Percentiles rank a stretch among this genome's conserved stretches.
Evolutionary conservation across 2,329 filamentous ascomycete genomes (phyloP).

Genomic region (Fusarium pilosicola): DNA sequence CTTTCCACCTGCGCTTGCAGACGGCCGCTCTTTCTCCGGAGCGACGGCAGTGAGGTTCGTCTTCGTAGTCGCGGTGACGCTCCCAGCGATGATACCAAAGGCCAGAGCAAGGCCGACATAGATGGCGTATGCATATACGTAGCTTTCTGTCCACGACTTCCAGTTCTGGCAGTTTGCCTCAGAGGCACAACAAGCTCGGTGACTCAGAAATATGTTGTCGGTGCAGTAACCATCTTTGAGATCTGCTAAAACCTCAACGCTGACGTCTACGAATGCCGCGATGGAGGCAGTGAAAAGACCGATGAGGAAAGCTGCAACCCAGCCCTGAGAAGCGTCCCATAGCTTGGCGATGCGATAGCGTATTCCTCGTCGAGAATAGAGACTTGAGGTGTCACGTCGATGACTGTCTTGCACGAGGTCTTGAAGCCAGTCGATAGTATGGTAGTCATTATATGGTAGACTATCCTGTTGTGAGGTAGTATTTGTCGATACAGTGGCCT

Average conservation of each 20-base stretch:
- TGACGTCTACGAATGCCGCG: slow-evolving; percentile 19
- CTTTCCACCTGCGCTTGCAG: not conserved
- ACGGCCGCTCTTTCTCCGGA: accelerated
- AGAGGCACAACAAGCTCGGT: slow-evolving; percentile 7
- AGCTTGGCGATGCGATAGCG: not conserved
- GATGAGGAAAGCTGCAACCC: slow-evolving; percentile 24
- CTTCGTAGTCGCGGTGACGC: slow-evolving; percentile 22
- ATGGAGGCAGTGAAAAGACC: slow-evolving; percentile 19
- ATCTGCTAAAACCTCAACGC: slow-evolving; percentile 27
- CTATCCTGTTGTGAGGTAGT: accelerated
- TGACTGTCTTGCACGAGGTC: slow-evolving; percentile 55
- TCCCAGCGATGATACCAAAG: slow-evolving; percentile 21
- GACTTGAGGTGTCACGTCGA: not conserved
- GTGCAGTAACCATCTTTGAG: slow-evolving; percentile 31
- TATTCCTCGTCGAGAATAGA: not conserved
- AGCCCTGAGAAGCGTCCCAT: slow-evolving; percentile 19
- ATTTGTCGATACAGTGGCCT: accelerated
- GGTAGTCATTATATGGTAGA: slow-evolving; percentile 65
- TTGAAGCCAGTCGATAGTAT: slow-evolving; percentile 71
- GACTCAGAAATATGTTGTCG: not conserved
- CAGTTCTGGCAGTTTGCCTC: not conserved
- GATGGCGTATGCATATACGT: slow-evolving; percentile 5
- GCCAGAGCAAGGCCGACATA: slow-evolving; percentile 13
- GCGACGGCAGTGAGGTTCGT: not conserved
- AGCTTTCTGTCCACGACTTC: slow-evolving; percentile 16